Evolutionary conservation across 257 asterid species (phyloP).

Genomic region (Nicotiana knightiana): DNA sequence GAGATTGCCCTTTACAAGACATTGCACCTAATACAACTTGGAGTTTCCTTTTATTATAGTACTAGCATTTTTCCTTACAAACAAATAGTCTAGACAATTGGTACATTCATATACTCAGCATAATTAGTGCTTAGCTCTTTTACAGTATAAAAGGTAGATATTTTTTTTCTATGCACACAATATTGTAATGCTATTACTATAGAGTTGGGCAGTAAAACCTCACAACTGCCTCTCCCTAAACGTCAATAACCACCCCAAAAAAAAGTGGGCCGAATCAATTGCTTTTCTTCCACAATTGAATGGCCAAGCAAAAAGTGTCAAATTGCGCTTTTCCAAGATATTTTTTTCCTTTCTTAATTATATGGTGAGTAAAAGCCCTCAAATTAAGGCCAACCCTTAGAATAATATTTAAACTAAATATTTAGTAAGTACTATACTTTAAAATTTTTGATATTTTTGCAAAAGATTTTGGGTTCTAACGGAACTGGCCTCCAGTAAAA

Average conservation of each 20-base stretch:
- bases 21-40: not conserved
- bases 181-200: conserved; percentile 1
- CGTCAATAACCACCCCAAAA: not conserved
- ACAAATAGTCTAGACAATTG: conserved; percentile 5
- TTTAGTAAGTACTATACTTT: not conserved
- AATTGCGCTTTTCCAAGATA: not conserved
- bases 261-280: not conserved
- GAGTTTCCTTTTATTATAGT: not conserved
- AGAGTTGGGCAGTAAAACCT: not conserved
- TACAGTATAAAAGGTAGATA: not conserved
- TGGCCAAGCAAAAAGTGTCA: conserved; percentile 1
- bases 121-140: conserved; percentile 10
- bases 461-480: conserved; percentile 12
- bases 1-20: not conserved
- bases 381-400: not conserved
- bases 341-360: not conserved
- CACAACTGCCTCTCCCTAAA: not conserved
- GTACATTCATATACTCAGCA: conserved; percentile 3
- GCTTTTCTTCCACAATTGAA: conserved; percentile 5
- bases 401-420: not conserved
- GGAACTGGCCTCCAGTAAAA: conserved; percentile 61
- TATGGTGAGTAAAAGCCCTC: not conserved
- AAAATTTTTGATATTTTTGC: not conserved
- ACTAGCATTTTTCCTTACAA: not conserved
- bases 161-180: not conserved